Evolutionary conservation across 345 rosid genomes (phyloP), one percentile per base, ranked within the genome.

Genomic region (Heritiera littoralis): DNA sequence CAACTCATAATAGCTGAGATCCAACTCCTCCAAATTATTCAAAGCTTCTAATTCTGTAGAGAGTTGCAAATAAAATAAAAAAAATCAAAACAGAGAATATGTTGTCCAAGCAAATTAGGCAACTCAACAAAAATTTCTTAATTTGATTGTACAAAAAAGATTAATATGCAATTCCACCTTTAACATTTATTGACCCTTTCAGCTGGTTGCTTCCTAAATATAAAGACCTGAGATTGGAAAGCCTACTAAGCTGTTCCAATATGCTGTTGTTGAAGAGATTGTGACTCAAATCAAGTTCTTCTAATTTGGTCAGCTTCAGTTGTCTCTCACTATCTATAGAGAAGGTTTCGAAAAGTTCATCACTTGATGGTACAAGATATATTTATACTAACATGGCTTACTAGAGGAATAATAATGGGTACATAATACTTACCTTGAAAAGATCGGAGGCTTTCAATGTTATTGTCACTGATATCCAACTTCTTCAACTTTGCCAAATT

Each of bases 321-420:
- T 64, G 38, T 51, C 28, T 70, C 28, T 63, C 77, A 10, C 66
- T 43, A 11, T 74, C 82, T 84, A 61, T 46, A 38, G 1, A 43
- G 0, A 41, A 67, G 23, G 12, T 64, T 64, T 32, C 1, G 8
- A 35, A 10, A 64, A 66, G 49, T 66, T 66, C 20, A 66, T 69
- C 15, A 69, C 20, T 45, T 56, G 30, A 18, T 5, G 43, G 6
- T 48, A 55, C 60, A 55, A 55, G 23, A 6, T 35, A 35, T 35
- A 35, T 0, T 35, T 35, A 35, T 35, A 48, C 41, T 12, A 10
- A 20, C 9, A 17, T 7, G 38, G 1, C 38, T 35, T 35, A 35
- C 38, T 35, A 35, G 38, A 35, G 38, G 38, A 35, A 35, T 2
- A 35, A 35, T 35, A 0, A 35, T n/a, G n/a, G n/a, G 38, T 35